Percentiles rank a stretch among this genome's conserved stretches.
Evolutionary conservation across 2,329 filamentous ascomycete species (phyloP).

Genomic region (Ceratocystis papillata): DNA sequence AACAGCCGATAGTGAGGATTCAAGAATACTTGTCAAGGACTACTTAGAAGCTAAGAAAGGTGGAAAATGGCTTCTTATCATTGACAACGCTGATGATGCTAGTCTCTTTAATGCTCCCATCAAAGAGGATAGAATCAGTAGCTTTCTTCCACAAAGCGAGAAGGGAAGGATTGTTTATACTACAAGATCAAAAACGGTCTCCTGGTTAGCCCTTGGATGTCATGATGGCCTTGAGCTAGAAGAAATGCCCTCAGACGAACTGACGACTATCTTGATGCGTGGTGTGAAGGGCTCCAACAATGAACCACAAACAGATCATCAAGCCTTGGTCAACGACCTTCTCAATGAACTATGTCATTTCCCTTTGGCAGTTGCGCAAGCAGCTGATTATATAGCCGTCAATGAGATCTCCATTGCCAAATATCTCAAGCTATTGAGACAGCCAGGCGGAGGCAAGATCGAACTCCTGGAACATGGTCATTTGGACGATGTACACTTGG

Average conservation of each 20-base stretch:
- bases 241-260: not conserved
- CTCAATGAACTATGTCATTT: slow-evolving; percentile 16
- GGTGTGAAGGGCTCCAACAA: too few relatives aligned
- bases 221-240: not conserved
- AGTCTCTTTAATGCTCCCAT: not conserved
- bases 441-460: not conserved
- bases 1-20: not conserved
- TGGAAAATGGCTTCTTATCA: slow-evolving; percentile 27
- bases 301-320: too few relatives aligned
- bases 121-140: not conserved
- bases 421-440: not conserved
- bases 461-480: not conserved
- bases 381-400: slow-evolving; percentile 24
- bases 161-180: slow-evolving; percentile 18
- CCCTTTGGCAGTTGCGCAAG: slow-evolving; percentile 25
- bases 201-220: not conserved
- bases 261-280: not conserved
- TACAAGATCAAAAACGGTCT: slow-evolving; percentile 10
- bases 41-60: slow-evolving; percentile 25
- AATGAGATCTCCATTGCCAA: not conserved
- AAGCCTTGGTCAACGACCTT: not conserved
- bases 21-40: slow-evolving; percentile 21
- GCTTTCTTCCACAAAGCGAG: slow-evolving; percentile 29
- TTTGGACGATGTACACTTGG: not conserved
- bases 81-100: slow-evolving; percentile 28